Evolutionary conservation across 495 filamentous ascomycete genomes (phyloP), one percentile per base, ranked within the genome.

Genomic region (Hypoxylon perforatum): DNA sequence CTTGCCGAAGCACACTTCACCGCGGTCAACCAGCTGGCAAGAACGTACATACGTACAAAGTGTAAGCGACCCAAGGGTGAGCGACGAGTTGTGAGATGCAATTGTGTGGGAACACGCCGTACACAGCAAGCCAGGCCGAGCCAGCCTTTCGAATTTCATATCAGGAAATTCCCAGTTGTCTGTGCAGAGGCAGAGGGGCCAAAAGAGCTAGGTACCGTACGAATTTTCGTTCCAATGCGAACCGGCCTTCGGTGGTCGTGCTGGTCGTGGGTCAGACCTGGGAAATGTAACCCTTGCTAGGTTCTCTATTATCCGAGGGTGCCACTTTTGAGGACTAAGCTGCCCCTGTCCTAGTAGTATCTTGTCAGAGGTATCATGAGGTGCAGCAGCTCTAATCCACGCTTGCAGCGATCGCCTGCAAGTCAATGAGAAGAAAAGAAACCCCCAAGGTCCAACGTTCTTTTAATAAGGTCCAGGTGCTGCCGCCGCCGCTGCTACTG

Each of bases 231-330:
- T 9, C 25, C 3, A 28, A 28, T 33, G 30, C n/a, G n/a, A 69
- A 38, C 61, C 55, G 57, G 44, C 65, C 38, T 61, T 65, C 15
- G 28, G n/a, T n/a, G n/a, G n/a, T n/a, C n/a, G n/a, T n/a, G n/a
- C n/a, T 14, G 51, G 60, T 52, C 66, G 61, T 69, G 61, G 61
- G 66, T 69, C 66, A 65, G 51, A 60, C 50, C 66, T 53, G 48
- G 49, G 30, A 33, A 51, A 69, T 69, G 51, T 42, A 61, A 69
- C 66, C 61, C 57, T 65, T 25, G 51, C 61, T 61, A 65, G 66
- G 66, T 69, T 64, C 66, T 64, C 66, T 69, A 69, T 69, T 69
- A 69, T 69, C 66, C 66, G 66, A 69, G 66, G 55, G 61, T 57
- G 66, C 61, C 66, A 69, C 57, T 61, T 68, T 17, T 55, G 61